Conservation (phyloP, 768 basidiomycete species). For the Kondoa subrosea region DNA sequence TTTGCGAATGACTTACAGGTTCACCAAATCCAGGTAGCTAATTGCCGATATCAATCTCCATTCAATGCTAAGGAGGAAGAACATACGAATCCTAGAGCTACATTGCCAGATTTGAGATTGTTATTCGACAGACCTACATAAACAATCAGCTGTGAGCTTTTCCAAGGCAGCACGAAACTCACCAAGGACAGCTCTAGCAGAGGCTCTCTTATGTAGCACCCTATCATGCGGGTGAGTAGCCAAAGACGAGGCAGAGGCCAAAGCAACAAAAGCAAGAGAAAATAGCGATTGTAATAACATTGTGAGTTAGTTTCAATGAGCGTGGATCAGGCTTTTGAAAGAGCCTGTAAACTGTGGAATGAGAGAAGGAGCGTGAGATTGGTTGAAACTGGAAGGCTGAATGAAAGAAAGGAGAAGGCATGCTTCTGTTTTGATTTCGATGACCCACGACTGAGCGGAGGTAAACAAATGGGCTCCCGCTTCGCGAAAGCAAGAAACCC, state of each 20-base stretch:
- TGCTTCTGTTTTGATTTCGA: too few relatives aligned
- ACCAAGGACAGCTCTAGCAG: not conserved
- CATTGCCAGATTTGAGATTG: not conserved
- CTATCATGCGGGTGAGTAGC: not conserved
- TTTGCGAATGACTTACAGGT: not conserved
- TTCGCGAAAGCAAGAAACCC: too few relatives aligned
- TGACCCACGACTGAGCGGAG: too few relatives aligned
- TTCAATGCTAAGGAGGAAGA: not conserved
- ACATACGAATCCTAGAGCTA: not conserved
- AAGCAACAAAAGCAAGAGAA: not conserved
- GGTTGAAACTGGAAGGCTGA: too few relatives aligned
- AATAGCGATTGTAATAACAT: not conserved
- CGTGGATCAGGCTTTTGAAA: too few relatives aligned
- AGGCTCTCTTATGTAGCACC: not conserved
- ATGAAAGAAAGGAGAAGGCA: too few relatives aligned
- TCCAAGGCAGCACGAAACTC: not conserved
- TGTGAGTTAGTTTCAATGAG: too few relatives aligned
- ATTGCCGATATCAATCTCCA: not conserved
- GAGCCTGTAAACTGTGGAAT: too few relatives aligned
- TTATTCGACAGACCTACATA: not conserved
- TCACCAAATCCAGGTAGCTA: not conserved
- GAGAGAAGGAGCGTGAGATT: too few relatives aligned
- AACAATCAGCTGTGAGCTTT: not conserved
- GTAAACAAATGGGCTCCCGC: too few relatives aligned
- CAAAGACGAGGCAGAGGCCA: not conserved